Conservation (phyloP, 108 stramenopile species). For the Nannochloropsis salina region DNA sequence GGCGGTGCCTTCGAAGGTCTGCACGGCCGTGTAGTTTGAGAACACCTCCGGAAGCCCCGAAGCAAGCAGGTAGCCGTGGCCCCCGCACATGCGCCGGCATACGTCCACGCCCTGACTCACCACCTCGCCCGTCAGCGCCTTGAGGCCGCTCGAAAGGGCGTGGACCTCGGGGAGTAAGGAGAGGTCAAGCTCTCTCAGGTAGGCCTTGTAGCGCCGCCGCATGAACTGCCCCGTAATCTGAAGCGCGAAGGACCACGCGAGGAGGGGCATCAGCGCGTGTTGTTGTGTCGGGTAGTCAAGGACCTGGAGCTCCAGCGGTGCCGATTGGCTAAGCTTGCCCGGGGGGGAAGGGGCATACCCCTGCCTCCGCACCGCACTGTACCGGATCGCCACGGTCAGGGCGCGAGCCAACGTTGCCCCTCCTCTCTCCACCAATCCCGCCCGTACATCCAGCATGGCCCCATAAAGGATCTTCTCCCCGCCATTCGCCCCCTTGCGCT, state of each 20-base stretch:
- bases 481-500: neutral
- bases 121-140: conserved; percentile 43
- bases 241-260: conserved; percentile 79
- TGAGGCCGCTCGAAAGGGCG: conserved; percentile 6
- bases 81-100: conserved; percentile 87
- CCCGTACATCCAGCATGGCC: conserved; percentile 45
- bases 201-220: conserved; percentile 58
- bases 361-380: conserved; percentile 84
- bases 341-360: conserved; percentile 59
- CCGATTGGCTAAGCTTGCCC: too few species aligned
- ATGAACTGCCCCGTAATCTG: conserved; percentile 75
- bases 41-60: conserved; percentile 85
- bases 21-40: conserved; percentile 73
- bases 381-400: conserved; percentile 76
- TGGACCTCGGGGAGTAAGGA: neutral
- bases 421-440: conserved; percentile 35
- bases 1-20: conserved; percentile 48
- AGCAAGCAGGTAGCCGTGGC: conserved; percentile 79
- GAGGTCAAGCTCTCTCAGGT: conserved; percentile 41
- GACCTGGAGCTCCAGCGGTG: conserved; percentile 63
- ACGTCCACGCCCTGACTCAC: conserved; percentile 90
- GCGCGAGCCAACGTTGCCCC: conserved; percentile 64
- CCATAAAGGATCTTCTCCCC: conserved; percentile 17
- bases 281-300: conserved; percentile 90
- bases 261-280: conserved; percentile 78